A percentile compares a stretch with the other conserved stretches of the same genome.
phyloP scores from a whole-genome alignment of 441 rosid species.

The Viola pubescens region DNA sequence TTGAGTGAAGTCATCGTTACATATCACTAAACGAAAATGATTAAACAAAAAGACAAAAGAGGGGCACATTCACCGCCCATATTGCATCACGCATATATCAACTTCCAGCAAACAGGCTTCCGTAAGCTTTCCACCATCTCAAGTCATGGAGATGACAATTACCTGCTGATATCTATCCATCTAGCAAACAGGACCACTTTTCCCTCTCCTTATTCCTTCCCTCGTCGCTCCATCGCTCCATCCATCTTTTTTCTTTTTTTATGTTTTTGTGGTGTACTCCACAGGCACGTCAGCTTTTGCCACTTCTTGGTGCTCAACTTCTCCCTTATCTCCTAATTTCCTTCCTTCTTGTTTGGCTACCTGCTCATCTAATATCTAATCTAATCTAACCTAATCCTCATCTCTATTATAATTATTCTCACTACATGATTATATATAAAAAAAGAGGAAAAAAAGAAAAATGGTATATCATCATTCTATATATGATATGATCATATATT shows the following conservation, averaged over 20 bases:
- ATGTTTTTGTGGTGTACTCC: slow-evolving; percentile 25
- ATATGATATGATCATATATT: too few relatives aligned
- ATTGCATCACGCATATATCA: slow-evolving; percentile 21
- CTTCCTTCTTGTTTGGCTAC: slow-evolving; percentile 7
- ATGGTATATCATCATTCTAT: too few relatives aligned
- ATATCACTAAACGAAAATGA: too few relatives aligned
- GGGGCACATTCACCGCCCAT: slow-evolving; percentile 27
- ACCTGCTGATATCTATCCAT: not conserved
- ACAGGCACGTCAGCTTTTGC: slow-evolving; percentile 17
- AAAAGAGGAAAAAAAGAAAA: too few relatives aligned
- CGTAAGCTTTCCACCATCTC: slow-evolving; percentile 33
- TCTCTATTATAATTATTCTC: not conserved
- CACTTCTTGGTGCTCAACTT: slow-evolving; percentile 11
- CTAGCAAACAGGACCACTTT: slow-evolving; percentile 19
- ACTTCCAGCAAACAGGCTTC: slow-evolving; percentile 20
- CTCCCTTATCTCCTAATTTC: slow-evolving; percentile 34
- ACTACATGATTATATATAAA: too few relatives aligned
- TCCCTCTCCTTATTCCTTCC: too few relatives aligned
- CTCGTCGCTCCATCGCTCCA: too few relatives aligned
- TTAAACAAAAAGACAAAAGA: not conserved
- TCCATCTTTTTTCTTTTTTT: not conserved
- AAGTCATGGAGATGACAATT: slow-evolving; percentile 24
- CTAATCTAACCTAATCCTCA: not conserved
- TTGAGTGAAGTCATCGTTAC: not conserved
- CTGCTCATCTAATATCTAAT: not conserved